phyloP scores from a whole-genome alignment of 1,139 yeast genomes.

The Pichia sp. region DNA sequence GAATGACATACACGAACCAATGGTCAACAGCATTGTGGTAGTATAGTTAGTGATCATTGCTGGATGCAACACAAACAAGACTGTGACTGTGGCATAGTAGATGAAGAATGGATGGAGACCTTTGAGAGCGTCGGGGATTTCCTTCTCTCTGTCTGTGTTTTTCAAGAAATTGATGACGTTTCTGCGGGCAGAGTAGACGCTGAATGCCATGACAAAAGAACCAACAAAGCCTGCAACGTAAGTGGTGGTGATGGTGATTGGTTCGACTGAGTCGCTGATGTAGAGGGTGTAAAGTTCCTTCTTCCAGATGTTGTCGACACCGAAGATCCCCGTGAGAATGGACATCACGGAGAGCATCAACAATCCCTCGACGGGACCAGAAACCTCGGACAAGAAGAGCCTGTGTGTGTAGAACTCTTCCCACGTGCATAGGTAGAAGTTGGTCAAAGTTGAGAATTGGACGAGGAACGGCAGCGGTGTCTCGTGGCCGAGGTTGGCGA shows the following conservation, averaged over 20 bases:
- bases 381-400: slow-evolving; percentile 69
- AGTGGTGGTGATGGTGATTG: slow-evolving; percentile 34
- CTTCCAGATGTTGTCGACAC: slow-evolving; percentile 64
- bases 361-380: slow-evolving; percentile 96
- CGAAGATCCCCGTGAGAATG: slow-evolving; percentile 60
- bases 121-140: slow-evolving; percentile 41
- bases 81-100: slow-evolving; percentile 55
- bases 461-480: slow-evolving; percentile 57
- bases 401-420: slow-evolving; percentile 92
- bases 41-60: slow-evolving; percentile 40
- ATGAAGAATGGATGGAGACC: slow-evolving; percentile 70
- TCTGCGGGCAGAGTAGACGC: slow-evolving; percentile 65
- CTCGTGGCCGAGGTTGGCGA: slow-evolving; percentile 61
- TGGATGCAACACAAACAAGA: slow-evolving; percentile 41
- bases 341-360: slow-evolving; percentile 56
- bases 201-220: slow-evolving; percentile 57
- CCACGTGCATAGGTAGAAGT: slow-evolving; percentile 91
- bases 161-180: slow-evolving; percentile 61
- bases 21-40: slow-evolving; percentile 60
- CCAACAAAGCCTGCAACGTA: slow-evolving; percentile 40
- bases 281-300: slow-evolving; percentile 31
- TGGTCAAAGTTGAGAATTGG: slow-evolving; percentile 74
- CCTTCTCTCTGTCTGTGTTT: slow-evolving; percentile 30
- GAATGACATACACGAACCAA: slow-evolving; percentile 77
- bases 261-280: slow-evolving; percentile 35